Evolutionary conservation across 352 stramenopile genomes (phyloP), one percentile per base, ranked within the genome.

Genomic region (Phytopythium sindhum): DNA sequence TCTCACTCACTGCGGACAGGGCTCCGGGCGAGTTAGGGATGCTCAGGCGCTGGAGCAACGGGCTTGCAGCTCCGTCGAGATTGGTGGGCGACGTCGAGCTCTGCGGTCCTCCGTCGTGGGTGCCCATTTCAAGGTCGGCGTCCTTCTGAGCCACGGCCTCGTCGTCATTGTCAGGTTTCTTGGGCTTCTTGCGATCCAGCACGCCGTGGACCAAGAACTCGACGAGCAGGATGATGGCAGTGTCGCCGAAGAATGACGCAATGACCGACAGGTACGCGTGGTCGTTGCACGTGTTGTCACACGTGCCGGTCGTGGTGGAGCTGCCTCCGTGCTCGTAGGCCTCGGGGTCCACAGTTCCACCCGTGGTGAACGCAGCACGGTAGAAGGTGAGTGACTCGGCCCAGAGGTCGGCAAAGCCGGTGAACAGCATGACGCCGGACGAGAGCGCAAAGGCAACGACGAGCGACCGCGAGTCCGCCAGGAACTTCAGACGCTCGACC

Each of bases 401-500:
- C 41, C 77, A 86, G 26, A 90, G 57, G 67, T 90, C 78, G 19
- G 80, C 75, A 4, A 90, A 64, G 50, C 66, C 74, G 57, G 88
- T 90, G 61, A 90, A 90, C 23, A 86, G 39, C 81, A 90, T 90
- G 47, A 90, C 81, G 64, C 81, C 77, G n/a, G 81, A 73, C 3
- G 81, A 86, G n/a, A 90, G 57, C 1, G 81, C 78, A 35, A 90
- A 88, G 5, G 81, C 73, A 26, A 88, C 64, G 14, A 74, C 76
- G 24, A 90, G 64, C 44, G 78, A 68, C 17, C 66, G 61, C 51
- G 74, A 72, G 59, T 73, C 75, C 1, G 76, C 80, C 14, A 89
- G 63, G 68, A 88, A 86, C n/a, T 86, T 77, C 17, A 90, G 63
- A 11, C 75, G 64, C 47, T 73, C 51, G 29, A 86, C 70, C 11